Evolutionary conservation across 2,329 filamentous ascomycete species (phyloP).

Genomic region (Daldinia eschscholtzii): DNA sequence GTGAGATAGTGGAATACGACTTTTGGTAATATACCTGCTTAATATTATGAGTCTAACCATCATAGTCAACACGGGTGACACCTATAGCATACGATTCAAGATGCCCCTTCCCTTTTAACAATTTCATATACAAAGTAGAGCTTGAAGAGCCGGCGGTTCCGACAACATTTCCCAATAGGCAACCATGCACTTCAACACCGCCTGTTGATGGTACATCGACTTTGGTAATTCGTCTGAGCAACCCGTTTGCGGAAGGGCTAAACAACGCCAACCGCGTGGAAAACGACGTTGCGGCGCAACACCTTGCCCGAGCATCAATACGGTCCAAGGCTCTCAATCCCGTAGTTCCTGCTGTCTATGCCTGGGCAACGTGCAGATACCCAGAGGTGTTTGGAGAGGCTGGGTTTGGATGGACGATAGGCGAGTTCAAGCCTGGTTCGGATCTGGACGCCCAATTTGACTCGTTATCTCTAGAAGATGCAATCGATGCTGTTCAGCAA

Average conservation of each 20-base stretch:
- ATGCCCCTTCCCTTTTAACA: slow-evolving; percentile 24
- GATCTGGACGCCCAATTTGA: slow-evolving; percentile 16
- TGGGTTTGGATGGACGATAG: slow-evolving; percentile 24
- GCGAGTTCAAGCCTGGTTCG: slow-evolving; percentile 18
- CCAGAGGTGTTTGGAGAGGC: slow-evolving; percentile 10
- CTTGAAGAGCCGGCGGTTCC: slow-evolving; percentile 9
- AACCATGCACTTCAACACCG: slow-evolving; percentile 13
- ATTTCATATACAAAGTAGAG: slow-evolving; percentile 25
- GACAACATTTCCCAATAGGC: slow-evolving; percentile 2
- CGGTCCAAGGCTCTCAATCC: slow-evolving; percentile 2
- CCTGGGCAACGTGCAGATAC: slow-evolving; percentile 22
- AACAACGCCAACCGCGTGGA: slow-evolving; percentile 25
- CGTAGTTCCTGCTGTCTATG: slow-evolving; percentile 18
- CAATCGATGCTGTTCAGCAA: slow-evolving; percentile 9
- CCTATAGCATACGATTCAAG: slow-evolving; percentile 18
- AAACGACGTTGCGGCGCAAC: slow-evolving; percentile 22
- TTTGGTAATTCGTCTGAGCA: slow-evolving; percentile 18
- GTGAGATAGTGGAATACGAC: neutral
- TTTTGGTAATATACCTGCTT: no score
- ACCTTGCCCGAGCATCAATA: slow-evolving; percentile 16
- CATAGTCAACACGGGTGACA: slow-evolving; percentile 16
- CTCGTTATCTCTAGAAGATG: slow-evolving; percentile 9
- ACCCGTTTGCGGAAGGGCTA: slow-evolving; percentile 19
- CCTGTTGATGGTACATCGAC: slow-evolving; percentile 7
- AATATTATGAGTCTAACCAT: slow-evolving; percentile 4